A percentile compares a stretch with the other conserved stretches of the same genome.
Conservation (phyloP, 257 asterid species). For the Rauvolfia tetraphylla region DNA sequence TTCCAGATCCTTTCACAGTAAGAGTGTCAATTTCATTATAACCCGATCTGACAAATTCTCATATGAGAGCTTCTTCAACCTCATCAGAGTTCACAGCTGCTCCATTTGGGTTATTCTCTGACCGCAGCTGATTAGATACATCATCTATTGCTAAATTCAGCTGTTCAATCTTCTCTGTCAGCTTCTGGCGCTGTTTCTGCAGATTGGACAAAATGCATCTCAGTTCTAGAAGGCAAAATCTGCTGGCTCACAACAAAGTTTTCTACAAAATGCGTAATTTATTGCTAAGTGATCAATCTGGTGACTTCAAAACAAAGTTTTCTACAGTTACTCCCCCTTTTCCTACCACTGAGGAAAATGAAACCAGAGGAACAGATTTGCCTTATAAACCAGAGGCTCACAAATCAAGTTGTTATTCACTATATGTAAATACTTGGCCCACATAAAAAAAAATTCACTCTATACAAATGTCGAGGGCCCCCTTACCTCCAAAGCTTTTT, state of each 20-base stretch:
- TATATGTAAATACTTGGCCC: no score
- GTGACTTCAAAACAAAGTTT: no score
- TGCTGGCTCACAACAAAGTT: no score
- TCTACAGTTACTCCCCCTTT: not conserved
- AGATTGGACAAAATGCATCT: slow-evolving; percentile 11
- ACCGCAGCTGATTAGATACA: slow-evolving; percentile 47
- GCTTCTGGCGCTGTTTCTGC: slow-evolving; percentile 75
- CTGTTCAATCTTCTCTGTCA: slow-evolving; percentile 79
- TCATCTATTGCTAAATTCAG: slow-evolving; percentile 80
- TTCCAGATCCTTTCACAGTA: not conserved
- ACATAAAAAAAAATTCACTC: no score
- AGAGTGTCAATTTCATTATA: not conserved
- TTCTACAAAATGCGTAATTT: no score
- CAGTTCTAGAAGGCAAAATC: not conserved
- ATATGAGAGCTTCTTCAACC: slow-evolving; percentile 58
- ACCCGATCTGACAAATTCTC: slow-evolving; percentile 20
- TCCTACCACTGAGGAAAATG: not conserved
- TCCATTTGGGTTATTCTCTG: slow-evolving; percentile 53
- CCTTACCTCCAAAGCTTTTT: slow-evolving; percentile 75
- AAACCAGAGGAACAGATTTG: not conserved
- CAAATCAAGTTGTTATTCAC: not conserved
- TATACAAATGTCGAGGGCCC: not conserved
- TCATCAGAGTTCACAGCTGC: slow-evolving; percentile 56
- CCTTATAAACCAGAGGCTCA: not conserved
- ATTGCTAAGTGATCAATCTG: no score